Evolutionary conservation across 192 early-diverging fungal species (phyloP), one percentile per base, ranked within the genome.

Genomic region (Backusella circina): DNA sequence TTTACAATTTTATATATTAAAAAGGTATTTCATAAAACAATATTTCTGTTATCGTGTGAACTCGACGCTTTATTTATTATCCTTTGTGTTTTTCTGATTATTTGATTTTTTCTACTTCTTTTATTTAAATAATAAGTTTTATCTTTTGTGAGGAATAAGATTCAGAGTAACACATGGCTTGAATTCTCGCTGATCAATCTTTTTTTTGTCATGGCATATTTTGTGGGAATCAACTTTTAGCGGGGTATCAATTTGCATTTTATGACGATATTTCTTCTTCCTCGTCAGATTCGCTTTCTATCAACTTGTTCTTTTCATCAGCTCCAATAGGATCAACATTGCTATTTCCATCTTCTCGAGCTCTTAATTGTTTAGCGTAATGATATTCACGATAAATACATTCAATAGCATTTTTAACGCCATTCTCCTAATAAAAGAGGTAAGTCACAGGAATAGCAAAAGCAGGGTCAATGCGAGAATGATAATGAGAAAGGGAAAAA

Each of bases 341-440:
- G 18, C 5, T 28, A 61, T n/a, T 61, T 61, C 6, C 2, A 26
- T n/a, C 54, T 28, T 8, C 2, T 61, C 31, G 31, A 30, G 28
- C 10, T 38, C 67, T 21, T 28, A 37, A 71, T 41, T 79, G 75
- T 71, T 80, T 85, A 5, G 89, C 87, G 57, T 82, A 73, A 0
- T 74, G 74, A 12, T 91, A 70, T 75, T 91, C 88, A 50, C 88
- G 81, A 67, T 91, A 91, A 54, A 91, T 82, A 79, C 77, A 79
- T 36, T 90, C 73, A 16, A 90, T 81, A 0, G 91, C 91, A 18
- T 74, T 81, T 8, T 51, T 74, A 13, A 87, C 82, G 54, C 91
- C 91, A 80, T 92, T 80, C 76, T 93, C 91, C 54, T 65, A 66
- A 28, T 61, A 26, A 5, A 3, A 41, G 8, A 51, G 3, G 5